Conservation (phyloP, 257 asterid species). For the Osmanthus fragrans region DNA sequence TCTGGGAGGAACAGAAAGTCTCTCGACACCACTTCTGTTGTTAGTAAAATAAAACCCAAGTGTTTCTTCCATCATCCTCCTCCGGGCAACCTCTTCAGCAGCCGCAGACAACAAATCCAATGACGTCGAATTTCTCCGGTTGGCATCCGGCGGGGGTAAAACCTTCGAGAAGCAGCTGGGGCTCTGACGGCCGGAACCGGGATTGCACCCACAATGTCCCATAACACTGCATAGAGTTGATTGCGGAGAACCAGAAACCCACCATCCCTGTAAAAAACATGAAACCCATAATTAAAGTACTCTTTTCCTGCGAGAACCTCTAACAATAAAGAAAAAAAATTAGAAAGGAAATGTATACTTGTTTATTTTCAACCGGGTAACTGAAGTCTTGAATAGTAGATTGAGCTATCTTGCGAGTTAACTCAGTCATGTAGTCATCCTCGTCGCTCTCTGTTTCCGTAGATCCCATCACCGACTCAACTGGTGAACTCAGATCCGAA, state of each 20-base stretch:
- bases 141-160: conserved; percentile 24
- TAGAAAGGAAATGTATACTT: conserved; percentile 16
- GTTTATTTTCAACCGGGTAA: conserved; percentile 12
- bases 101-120: conserved; percentile 47
- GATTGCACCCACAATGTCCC: conserved; percentile 11
- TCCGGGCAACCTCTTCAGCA: conserved; percentile 56
- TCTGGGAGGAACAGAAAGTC: conserved; percentile 17
- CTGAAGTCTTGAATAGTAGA: conserved; percentile 26
- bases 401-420: conserved; percentile 28
- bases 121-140: not conserved
- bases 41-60: conserved; percentile 32
- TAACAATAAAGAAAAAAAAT: not conserved
- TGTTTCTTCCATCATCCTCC: conserved; percentile 48
- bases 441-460: conserved; percentile 43
- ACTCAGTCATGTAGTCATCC: conserved; percentile 32
- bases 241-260: conserved; percentile 41
- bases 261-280: conserved; percentile 20
- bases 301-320: not conserved
- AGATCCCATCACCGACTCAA: conserved; percentile 33
- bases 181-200: conserved; percentile 28
- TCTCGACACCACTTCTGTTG: not conserved
- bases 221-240: conserved; percentile 36
- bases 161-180: conserved; percentile 26
- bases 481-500: conserved; percentile 42
- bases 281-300: not conserved